phyloP scores from a whole-genome alignment of 345 rosid genomes.

The Populus nigra region DNA sequence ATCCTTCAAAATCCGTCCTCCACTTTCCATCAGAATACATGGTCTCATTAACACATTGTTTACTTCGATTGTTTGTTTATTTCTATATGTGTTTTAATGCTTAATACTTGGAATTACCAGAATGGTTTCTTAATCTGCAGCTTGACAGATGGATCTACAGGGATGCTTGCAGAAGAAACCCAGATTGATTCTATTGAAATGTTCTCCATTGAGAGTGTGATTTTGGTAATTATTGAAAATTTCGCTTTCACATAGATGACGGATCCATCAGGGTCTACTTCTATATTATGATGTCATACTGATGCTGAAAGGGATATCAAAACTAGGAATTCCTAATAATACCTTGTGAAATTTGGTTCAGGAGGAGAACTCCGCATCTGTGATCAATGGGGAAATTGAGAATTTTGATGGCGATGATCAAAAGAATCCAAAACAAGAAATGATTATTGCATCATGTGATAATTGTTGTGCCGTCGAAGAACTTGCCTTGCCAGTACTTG shows the following conservation, averaged over 20 bases:
- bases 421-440: slow-evolving; percentile 25
- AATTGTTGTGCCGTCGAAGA: slow-evolving; percentile 18
- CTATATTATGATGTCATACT: background rate
- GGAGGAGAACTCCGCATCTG: slow-evolving; percentile 24
- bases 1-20: slow-evolving; percentile 20
- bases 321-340: background rate
- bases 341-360: slow-evolving; percentile 21
- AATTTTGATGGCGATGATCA: background rate
- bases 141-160: slow-evolving; percentile 20
- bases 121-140: slow-evolving; percentile 26
- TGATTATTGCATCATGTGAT: background rate
- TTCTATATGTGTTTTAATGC: background rate
- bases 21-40: slow-evolving; percentile 13
- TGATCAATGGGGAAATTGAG: slow-evolving; percentile 11
- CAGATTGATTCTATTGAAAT: slow-evolving; percentile 14
- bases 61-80: background rate
- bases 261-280: background rate
- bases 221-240: slow-evolving; percentile 26
- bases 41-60: slow-evolving; percentile 18
- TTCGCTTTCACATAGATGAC: background rate
- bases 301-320: background rate
- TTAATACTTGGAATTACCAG: background rate
- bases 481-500: slow-evolving; percentile 6
- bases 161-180: background rate
- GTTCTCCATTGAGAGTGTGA: slow-evolving; percentile 10